Evolutionary conservation across 192 early-diverging fungal species (phyloP), one percentile per base, ranked within the genome.

Genomic region (Pecoramyces ruminantium): DNA sequence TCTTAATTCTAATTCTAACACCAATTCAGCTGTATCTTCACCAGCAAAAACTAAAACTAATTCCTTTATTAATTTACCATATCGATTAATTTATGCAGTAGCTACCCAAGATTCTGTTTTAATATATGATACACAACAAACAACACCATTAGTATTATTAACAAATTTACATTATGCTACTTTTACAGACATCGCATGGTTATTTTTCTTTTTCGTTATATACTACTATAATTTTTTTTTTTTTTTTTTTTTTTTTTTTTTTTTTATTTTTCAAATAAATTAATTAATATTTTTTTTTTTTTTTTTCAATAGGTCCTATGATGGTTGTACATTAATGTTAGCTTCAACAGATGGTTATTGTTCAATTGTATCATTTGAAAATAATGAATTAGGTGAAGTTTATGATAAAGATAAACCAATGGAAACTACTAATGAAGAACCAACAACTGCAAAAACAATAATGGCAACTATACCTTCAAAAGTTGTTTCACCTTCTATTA

Each of bases 141-240:
- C 83, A 8, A 84, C 86, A 21, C 93, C 97, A 2, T 87, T 96
- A 11, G 94, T 91, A 21, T 84, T 92, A 30, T 82, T 96, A 78
- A 86, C 89, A 25, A 93, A 94, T 30, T 86, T 97, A 80, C 97
- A 98, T 84, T 97, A 93, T 84, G 92, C 95, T 21, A 91, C 94
- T 3, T 86, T 97, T 42, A 95, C 96, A 14, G 97, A 98, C 85
- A 81, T 97, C 77, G 86, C 95, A 27, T 97, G 96, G 96, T 92
- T 86, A 82, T 83, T 79, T 29, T 34, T 34, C 11, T n/a, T n/a
- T n/a, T n/a, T n/a, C n/a, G n/a, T n/a, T n/a, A n/a, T n/a, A n/a
- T n/a, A n/a, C n/a, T 34, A 34, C 30, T 34, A 34, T 34, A 34
- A 34, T 34, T 34, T 6, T n/a, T 27, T 78, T 34, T 27, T n/a